These are phyloP conservation scores for Neurospora sp. DNA, from an alignment of 495 filamentous ascomycete species.

Conservation along the genomic window DNA sequence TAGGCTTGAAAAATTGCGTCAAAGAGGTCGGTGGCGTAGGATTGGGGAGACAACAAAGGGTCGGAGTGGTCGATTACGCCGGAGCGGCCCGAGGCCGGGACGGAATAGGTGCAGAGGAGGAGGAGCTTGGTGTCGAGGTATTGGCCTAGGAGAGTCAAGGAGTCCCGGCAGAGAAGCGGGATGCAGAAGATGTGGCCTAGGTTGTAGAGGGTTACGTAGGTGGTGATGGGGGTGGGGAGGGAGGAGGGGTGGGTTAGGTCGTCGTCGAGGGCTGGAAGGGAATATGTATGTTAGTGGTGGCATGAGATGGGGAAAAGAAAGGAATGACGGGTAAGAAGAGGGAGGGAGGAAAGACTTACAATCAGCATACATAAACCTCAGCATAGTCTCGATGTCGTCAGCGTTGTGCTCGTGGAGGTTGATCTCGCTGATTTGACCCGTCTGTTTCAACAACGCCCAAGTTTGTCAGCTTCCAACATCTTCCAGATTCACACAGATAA, in stretches of 20 bases:
- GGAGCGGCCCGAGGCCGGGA: neutral
- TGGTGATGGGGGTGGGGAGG: neutral
- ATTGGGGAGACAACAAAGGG: neutral
- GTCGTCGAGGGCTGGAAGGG: slow-evolving; percentile 4
- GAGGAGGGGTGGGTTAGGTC: neutral
- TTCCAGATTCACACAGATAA: neutral
- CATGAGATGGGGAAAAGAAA: neutral
- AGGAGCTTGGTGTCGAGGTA: slow-evolving; percentile 9
- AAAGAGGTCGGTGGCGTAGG: slow-evolving; percentile 4
- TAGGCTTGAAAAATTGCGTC: neutral
- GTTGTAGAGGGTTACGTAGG: slow-evolving; percentile 9
- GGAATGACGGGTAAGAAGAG: neutral
- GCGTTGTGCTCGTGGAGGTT: neutral
- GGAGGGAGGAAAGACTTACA: neutral
- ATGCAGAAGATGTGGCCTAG: slow-evolving; percentile 6
- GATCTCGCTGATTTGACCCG: neutral
- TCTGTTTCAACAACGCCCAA: neutral
- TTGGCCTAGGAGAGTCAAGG: slow-evolving; percentile 3
- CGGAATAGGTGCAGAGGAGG: slow-evolving; percentile 7
- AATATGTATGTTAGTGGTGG: too few species aligned
- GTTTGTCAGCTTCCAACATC: neutral
- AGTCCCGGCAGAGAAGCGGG: slow-evolving; percentile 3
- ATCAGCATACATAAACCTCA: slow-evolving; percentile 10
- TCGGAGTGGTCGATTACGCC: neutral
- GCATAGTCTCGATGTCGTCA: neutral